Evolutionary conservation across 768 basidiomycete species (phyloP).

Genomic region (Amanita muscaria): DNA sequence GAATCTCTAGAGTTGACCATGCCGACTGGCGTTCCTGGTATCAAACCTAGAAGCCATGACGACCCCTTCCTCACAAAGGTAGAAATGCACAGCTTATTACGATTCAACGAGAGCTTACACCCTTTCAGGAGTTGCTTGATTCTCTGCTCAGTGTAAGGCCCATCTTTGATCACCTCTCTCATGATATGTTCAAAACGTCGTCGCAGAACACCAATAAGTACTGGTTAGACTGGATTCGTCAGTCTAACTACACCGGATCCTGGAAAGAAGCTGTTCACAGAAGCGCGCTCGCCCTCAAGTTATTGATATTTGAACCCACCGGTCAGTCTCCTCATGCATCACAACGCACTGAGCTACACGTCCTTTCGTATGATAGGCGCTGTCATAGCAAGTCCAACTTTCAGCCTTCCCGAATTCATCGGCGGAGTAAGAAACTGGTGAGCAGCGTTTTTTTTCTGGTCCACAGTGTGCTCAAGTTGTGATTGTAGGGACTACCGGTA

Average conservation of each 20-base stretch:
- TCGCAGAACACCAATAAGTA: slow-evolving; percentile 60
- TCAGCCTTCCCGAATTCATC: slow-evolving; percentile 87
- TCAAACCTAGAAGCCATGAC: slow-evolving; percentile 36
- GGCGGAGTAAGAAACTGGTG: slow-evolving; percentile 88
- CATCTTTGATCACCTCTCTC: slow-evolving; percentile 4
- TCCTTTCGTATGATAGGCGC: slow-evolving; percentile 44
- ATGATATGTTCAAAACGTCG: background rate
- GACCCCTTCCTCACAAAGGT: slow-evolving; percentile 72
- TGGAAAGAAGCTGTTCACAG: slow-evolving; percentile 96
- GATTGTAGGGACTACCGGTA: slow-evolving; percentile 54
- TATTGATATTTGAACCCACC: slow-evolving; percentile 89
- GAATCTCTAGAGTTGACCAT: background rate
- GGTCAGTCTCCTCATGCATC: slow-evolving; percentile 26
- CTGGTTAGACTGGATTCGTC: slow-evolving; percentile 87
- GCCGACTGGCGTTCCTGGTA: slow-evolving; percentile 17
- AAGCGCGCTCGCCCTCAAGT: slow-evolving; percentile 88
- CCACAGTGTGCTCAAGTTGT: background rate
- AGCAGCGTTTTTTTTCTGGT: slow-evolving; percentile 11
- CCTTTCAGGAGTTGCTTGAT: slow-evolving; percentile 43
- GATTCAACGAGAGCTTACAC: background rate
- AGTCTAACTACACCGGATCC: slow-evolving; percentile 81
- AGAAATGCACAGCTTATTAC: background rate
- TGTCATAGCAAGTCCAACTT: slow-evolving; percentile 91
- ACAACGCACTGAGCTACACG: background rate
- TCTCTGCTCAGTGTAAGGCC: slow-evolving; percentile 43